phyloP scores from a whole-genome alignment of 1,139 yeast species.

The Blastobotrys capitulatus region DNA sequence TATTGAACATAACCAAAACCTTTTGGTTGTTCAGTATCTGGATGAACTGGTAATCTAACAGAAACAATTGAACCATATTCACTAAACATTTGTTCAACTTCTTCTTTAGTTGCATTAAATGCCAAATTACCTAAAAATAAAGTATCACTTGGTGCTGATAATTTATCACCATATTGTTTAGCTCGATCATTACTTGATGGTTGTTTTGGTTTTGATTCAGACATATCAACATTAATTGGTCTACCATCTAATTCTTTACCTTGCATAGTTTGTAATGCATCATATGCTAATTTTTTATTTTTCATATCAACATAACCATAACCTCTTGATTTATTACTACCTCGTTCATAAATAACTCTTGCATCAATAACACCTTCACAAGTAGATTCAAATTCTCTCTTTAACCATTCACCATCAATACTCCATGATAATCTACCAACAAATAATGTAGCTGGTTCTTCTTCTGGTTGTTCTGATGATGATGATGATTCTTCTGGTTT shows the following conservation, averaged over 20 bases:
- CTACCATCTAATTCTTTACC: slow-evolving; percentile 97
- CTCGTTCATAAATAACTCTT: slow-evolving; percentile 91
- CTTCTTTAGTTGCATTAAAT: slow-evolving; percentile 80
- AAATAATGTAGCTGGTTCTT: slow-evolving; percentile 80
- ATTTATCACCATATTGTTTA: slow-evolving; percentile 79
- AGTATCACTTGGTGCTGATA: slow-evolving; percentile 91
- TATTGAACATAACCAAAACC: slow-evolving; percentile 98
- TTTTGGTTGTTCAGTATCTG: slow-evolving; percentile 97
- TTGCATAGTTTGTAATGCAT: slow-evolving; percentile 81
- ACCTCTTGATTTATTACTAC: slow-evolving; percentile 91
- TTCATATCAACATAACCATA: slow-evolving; percentile 97
- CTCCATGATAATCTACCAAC: slow-evolving; percentile 98
- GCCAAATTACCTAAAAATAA: slow-evolving; percentile 93
- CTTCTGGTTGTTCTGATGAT: slow-evolving; percentile 34
- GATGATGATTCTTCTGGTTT: slow-evolving; percentile 34
- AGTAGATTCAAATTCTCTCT: slow-evolving; percentile 68
- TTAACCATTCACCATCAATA: slow-evolving; percentile 91
- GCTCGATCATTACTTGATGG: slow-evolving; percentile 70
- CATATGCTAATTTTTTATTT: slow-evolving; percentile 68
- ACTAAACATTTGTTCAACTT: slow-evolving; percentile 64
- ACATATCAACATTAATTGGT: slow-evolving; percentile 88
- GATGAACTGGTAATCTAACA: slow-evolving; percentile 95
- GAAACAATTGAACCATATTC: slow-evolving; percentile 76
- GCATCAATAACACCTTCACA: slow-evolving; percentile 80
- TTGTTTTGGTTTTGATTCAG: slow-evolving; percentile 74